Conservation (phyloP, 345 rosid species). For the Boechera stricta region DNA sequence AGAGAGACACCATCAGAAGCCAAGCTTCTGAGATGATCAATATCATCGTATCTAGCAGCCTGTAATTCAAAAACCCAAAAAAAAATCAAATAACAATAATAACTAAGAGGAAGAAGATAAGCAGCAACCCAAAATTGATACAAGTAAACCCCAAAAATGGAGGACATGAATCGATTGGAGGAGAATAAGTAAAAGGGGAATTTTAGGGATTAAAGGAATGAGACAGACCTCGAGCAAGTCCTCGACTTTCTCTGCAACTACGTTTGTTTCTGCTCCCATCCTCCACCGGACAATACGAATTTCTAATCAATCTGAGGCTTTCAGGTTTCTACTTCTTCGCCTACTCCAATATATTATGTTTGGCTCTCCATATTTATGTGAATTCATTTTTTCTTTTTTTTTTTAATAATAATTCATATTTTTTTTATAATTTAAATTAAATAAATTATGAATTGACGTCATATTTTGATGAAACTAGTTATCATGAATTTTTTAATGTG, state of each 20-base stretch:
- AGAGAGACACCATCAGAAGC: slow-evolving; percentile 72
- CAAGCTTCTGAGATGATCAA: slow-evolving; percentile 69
- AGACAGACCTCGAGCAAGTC: slow-evolving; percentile 66
- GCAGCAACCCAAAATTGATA: neutral
- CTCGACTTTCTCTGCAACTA: slow-evolving; percentile 54
- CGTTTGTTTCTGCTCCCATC: slow-evolving; percentile 54
- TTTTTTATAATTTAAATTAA: too few relatives aligned
- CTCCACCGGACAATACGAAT: slow-evolving; percentile 16
- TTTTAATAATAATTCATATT: too few relatives aligned
- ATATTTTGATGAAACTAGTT: too few relatives aligned
- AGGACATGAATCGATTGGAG: neutral
- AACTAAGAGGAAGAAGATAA: slow-evolving; percentile 3
- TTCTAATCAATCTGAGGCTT: slow-evolving; percentile 19
- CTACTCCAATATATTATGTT: too few relatives aligned
- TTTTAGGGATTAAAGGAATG: neutral
- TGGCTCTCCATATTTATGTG: too few relatives aligned
- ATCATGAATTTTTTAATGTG: too few relatives aligned
- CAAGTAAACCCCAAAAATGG: neutral
- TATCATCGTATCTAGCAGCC: slow-evolving; percentile 91
- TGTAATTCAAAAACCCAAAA: slow-evolving; percentile 40
- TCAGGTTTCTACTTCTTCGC: neutral
- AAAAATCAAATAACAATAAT: neutral
- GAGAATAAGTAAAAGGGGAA: neutral
- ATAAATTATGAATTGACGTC: too few relatives aligned
- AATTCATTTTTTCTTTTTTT: too few relatives aligned